Evolutionary conservation across 2,329 filamentous ascomycete genomes (phyloP).

Genomic region (Talaromyces sp.): DNA sequence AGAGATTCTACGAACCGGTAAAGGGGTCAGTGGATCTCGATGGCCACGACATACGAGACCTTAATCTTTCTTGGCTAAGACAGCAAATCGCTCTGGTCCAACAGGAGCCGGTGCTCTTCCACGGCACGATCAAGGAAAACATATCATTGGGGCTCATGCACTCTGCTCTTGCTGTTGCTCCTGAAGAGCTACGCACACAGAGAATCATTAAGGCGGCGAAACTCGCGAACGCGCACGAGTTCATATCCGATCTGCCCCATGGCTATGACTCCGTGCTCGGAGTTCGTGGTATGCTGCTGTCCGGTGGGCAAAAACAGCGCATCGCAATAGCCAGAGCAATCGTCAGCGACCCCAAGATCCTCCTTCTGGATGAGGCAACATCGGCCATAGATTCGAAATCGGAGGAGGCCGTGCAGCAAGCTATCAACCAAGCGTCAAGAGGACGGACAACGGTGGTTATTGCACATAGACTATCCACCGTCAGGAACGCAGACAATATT

Average conservation of each 20-base stretch:
- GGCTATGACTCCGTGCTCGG: slow-evolving; percentile 81
- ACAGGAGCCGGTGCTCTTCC: slow-evolving; percentile 81
- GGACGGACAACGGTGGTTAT: slow-evolving; percentile 41
- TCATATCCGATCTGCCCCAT: slow-evolving; percentile 68
- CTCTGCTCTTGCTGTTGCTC: slow-evolving; percentile 60
- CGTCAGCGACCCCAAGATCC: slow-evolving; percentile 72
- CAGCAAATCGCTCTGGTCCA: slow-evolving; percentile 80
- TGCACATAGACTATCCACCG: slow-evolving; percentile 43
- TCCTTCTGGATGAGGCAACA: slow-evolving; percentile 86
- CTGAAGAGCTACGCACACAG: slow-evolving; percentile 46
- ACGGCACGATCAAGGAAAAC: slow-evolving; percentile 75
- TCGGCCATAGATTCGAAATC: slow-evolving; percentile 82
- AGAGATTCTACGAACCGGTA: slow-evolving; percentile 70
- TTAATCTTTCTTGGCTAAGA: slow-evolving; percentile 77
- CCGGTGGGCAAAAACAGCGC: slow-evolving; percentile 88
- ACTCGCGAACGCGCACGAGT: slow-evolving; percentile 63
- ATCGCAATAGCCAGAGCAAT: slow-evolving; percentile 80
- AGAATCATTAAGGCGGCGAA: slow-evolving; percentile 19
- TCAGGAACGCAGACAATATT: slow-evolving; percentile 43
- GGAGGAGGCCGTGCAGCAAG: slow-evolving; percentile 79
- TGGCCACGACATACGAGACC: slow-evolving; percentile 64
- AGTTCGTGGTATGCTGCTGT: slow-evolving; percentile 74
- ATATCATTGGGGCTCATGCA: slow-evolving; percentile 59
- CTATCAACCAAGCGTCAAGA: slow-evolving; percentile 66
- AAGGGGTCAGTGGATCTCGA: slow-evolving; percentile 69